These are phyloP conservation scores for Coniosporium tulheliwenetii DNA, from an alignment of 2,329 filamentous ascomycete species.

Conservation along the genomic window DNA sequence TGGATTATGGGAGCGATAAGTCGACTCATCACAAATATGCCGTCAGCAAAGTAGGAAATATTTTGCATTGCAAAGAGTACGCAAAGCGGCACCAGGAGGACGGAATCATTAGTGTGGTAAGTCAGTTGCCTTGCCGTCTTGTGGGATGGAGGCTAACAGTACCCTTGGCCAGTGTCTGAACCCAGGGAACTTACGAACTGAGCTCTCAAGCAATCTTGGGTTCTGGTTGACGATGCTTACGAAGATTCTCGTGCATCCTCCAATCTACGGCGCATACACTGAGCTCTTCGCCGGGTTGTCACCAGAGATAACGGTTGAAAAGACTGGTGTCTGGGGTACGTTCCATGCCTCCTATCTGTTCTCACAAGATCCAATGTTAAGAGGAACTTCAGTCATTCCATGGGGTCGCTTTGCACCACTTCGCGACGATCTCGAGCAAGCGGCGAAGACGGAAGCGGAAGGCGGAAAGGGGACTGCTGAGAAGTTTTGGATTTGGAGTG, in stretches of 20 bases:
- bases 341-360: too few relatives aligned
- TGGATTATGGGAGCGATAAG: too few relatives aligned
- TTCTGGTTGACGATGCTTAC: slow-evolving; percentile 1
- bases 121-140: not conserved
- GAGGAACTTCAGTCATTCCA: slow-evolving; percentile 7
- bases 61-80: slow-evolving; percentile 10
- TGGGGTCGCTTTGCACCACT: slow-evolving; percentile 16
- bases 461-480: slow-evolving; percentile 14
- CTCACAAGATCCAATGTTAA: too few relatives aligned
- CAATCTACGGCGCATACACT: slow-evolving; percentile 15
- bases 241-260: slow-evolving; percentile 6
- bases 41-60: slow-evolving; percentile 12
- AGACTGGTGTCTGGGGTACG: slow-evolving; percentile 9
- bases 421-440: slow-evolving; percentile 11
- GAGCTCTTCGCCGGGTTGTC: slow-evolving; percentile 15
- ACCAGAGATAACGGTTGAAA: slow-evolving; percentile 9
- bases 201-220: slow-evolving; percentile 12
- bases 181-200: slow-evolving; percentile 14
- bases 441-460: slow-evolving; percentile 7
- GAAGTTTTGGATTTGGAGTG: slow-evolving; percentile 26
- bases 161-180: slow-evolving; percentile 10
- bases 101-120: slow-evolving; percentile 8
- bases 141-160: not conserved
- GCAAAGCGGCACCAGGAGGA: slow-evolving; percentile 6
- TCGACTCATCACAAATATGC: slow-evolving; percentile 7